Evolutionary conservation across 1,284 basidiomycete genomes (phyloP), one percentile per base, ranked within the genome.

Genomic region (Paramarasmius palmivorus): DNA sequence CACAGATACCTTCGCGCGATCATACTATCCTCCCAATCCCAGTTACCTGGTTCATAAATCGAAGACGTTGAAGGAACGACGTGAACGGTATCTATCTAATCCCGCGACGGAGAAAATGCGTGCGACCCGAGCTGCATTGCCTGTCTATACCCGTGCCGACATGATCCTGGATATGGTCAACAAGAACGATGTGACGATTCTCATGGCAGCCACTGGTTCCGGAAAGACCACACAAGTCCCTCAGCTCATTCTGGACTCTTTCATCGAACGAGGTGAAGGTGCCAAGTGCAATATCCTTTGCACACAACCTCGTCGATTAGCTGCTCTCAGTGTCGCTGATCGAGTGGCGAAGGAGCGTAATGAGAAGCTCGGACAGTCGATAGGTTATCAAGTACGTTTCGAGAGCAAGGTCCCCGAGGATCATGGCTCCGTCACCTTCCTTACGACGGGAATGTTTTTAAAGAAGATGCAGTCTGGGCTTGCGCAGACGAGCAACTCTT

Each of bases 151-250:
- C 15, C 80, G 83, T 56, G 77, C 87, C 7, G 75, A 79, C 2
- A 81, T 88, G 8, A 73, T 95, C 37, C 66, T 95, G 46, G 73
- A 79, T 14, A 87, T 90, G 58, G 85, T 98, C 61, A 75, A 79
- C 38, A 73, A 84, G 37, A 88, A 97, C 68, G 90, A 95, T 34
- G 92, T 98, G 53, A 93, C 91, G 1, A 90, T 98, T 57, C 88
- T 91, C 61, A 94, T 96, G 91, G 95, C 95, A 23, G 88, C 93
- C 2, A 98, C 95, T 1, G 95, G 95, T 40, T 97, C 93, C 0
- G 95, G 95, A 8, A 98, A 98, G 74, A 97, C 95, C 7, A 98
- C 95, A 0, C 95, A 98, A 68, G 84, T 98, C 36, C 95, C 95
- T 2, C 95, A 98, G 70, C 78, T 98, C 47, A 84, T 98, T 57